phyloP scores from a whole-genome alignment of 176 grass and related monocot genomes.

The Triticum aestivum region IWGSC_CS_RefSeq_v2.1 NC_057812.1:142896870-142897369 shows the following conservation, averaged over 20 bases:
- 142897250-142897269: too few species aligned
- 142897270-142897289: too few species aligned
- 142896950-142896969: slow-evolving; percentile 45
- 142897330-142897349: too few species aligned
- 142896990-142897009: slow-evolving; percentile 51
- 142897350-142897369: too few species aligned
- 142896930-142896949: slow-evolving; percentile 53
- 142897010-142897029: slow-evolving; percentile 8
- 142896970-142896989: background rate
- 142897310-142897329: too few species aligned
- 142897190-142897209: too few species aligned
- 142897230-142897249: background rate
- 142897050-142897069: too few species aligned
- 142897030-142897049: background rate
- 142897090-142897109: too few species aligned
- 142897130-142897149: too few species aligned
- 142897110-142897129: too few species aligned
- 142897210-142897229: background rate
- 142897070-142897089: too few species aligned
- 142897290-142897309: too few species aligned
- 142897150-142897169: background rate
- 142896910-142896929: slow-evolving; percentile 53
- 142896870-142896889: slow-evolving; percentile 61
- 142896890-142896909: slow-evolving; percentile 52
- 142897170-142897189: background rate